A percentile compares a stretch with the other conserved stretches of the same genome.
phyloP scores from a whole-genome alignment of 1,284 basidiomycete genomes.

The Bjerkandera adusta region DNA sequence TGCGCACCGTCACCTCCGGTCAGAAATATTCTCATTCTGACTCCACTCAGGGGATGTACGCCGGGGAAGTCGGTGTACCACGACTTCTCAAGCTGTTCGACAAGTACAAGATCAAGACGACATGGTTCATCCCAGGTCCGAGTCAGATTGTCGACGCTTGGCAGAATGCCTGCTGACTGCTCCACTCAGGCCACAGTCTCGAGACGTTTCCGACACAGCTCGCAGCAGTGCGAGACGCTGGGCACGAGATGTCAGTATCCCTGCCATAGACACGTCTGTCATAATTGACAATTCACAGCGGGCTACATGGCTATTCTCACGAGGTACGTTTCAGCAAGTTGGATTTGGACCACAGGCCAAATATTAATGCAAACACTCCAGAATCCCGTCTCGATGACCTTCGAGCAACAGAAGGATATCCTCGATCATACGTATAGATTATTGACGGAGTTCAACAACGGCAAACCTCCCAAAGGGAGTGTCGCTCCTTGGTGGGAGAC shows the following conservation, averaged over 20 bases:
- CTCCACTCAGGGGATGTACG: conserved; percentile 54
- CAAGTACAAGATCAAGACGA: conserved; percentile 69
- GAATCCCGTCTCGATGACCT: conserved; percentile 62
- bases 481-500: conserved; percentile 84
- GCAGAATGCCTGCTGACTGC: not conserved
- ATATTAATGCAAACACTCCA: too few species aligned
- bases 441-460: conserved; percentile 68
- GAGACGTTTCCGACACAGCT: conserved; percentile 70
- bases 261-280: not conserved
- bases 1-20: conserved; percentile 23
- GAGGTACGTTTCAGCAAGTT: conserved; percentile 38
- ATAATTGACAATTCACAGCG: conserved; percentile 34
- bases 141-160: conserved; percentile 13
- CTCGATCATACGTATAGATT: conserved; percentile 66
- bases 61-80: conserved; percentile 71
- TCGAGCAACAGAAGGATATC: conserved; percentile 72
- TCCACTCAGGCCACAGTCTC: conserved; percentile 55
- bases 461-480: conserved; percentile 62
- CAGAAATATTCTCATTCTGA: not conserved
- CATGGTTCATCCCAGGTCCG: conserved; percentile 74
- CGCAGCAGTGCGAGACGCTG: conserved; percentile 63
- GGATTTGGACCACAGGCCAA: not conserved
- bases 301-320: conserved; percentile 76
- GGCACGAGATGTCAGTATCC: conserved; percentile 58
- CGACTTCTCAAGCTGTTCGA: conserved; percentile 70